Evolutionary conservation across 2,329 filamentous ascomycete genomes (phyloP).

Genomic region (Botryotinia globosa): DNA sequence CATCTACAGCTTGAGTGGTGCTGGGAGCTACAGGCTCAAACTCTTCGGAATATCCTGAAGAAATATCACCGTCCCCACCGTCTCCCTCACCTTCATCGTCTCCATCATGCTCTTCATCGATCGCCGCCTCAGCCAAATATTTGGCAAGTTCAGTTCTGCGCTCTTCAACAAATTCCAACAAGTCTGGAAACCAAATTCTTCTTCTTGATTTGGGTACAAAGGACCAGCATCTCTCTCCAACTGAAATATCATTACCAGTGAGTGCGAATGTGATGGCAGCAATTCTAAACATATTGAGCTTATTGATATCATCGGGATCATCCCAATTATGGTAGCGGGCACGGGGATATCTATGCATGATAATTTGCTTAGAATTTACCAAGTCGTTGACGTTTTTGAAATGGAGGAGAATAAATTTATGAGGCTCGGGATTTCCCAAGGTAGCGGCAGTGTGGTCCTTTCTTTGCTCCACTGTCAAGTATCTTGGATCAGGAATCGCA

Average conservation of each 20-base stretch:
- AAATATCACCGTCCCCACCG: too few relatives aligned
- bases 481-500: neutral
- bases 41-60: neutral
- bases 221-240: neutral
- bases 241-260: neutral
- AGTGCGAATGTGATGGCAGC: neutral
- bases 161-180: neutral
- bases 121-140: neutral
- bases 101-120: neutral
- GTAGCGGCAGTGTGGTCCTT: neutral
- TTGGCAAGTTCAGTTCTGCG: neutral
- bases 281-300: neutral
- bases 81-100: neutral
- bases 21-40: neutral
- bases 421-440: neutral
- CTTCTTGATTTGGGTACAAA: neutral
- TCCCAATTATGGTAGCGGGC: neutral
- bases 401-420: neutral
- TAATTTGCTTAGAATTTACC: neutral
- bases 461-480: neutral
- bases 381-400: fast-evolving
- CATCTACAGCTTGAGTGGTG: neutral
- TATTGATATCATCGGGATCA: neutral
- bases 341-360: neutral
- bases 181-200: neutral